Base-by-base conservation (phyloP, 176 grass and related monocot species). In the Carex pumila region DNA sequence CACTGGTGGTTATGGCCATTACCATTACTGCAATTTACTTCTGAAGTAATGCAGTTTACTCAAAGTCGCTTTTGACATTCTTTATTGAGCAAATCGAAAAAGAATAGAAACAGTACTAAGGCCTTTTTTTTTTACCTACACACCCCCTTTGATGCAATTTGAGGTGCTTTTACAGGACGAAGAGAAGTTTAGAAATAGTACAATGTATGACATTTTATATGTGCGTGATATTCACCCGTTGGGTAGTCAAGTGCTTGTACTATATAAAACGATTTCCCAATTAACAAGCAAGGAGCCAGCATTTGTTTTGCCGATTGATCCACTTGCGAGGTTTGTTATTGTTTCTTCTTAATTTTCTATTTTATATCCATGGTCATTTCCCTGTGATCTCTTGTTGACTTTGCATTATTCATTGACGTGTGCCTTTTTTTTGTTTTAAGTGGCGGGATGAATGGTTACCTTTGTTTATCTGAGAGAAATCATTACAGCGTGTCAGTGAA, bases 381-480 rank as follows among this genome's bases (percentile, higher is more conserved):
- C 25, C 73, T 43, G 13, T 65, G 34, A 32, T 79, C 39, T 62
- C 60, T 14, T 84, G 11, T 0, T 85, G 50, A 84, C 68, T 75
- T 75, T 75, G 41, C 9, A 49, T 47, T 79, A 67, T 81, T 84
- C 83, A 86, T 36, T 55, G 21, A 53, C 15, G 3, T 80, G 9
- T 8, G 72, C 1, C 30, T 82, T 15, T 79, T 50, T 69, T 18
- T 21, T 22, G 12, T 56, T 82, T 85, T 70, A 87, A 95, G 93
- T 83, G 89, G 81, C 64, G 89, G 96, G 85, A 98, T 98, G 96
- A 98, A 98, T 85, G 96, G 96, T 68, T 98, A 89, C 71, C 91
- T 98, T 85, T 93, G 88, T 86, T 92, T 98, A 90, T 90, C 84
- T 68, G 85, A 90, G 82, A 90, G 93, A 82, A 98, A 95, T 78